Evolutionary conservation across 164 flowering plant species (phyloP), one percentile per base, ranked within the genome.

Genomic region (Macadamia tetraphylla): DNA sequence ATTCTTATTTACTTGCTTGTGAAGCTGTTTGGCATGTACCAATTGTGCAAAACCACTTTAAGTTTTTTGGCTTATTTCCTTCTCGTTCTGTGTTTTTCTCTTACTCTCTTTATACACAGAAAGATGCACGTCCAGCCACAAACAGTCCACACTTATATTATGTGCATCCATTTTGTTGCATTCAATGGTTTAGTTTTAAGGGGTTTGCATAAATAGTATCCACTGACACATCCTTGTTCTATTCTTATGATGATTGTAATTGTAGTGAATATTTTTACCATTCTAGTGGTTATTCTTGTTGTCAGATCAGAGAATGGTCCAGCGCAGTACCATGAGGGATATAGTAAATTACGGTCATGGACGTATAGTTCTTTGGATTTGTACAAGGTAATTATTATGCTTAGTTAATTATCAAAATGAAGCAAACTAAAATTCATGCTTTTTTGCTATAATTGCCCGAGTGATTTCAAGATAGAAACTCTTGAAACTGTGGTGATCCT

Each of bases 311-410:
- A 89, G 76, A 85, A 72, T 72, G 76, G 74, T 67, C 96, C 96
- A 14, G 84, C 80, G 40, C 76, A 82, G 59, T 92, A 89, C 76
- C 86, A 81, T 15, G 99, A 89, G 30, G 97, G 90, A 14, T 94
- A 94, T 72, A 77, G 91, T 87, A 89, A 83, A 72, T 79, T 94
- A 23, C 83, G 98, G 74, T 80, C 92, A 23, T 92, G 97, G 99
- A 76, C 96, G 10, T 79, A 90, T 73, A 81, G 77, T 70, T 92
- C 97, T 48, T 79, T 92, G 44, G 98, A 94, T 80, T 78, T 87
- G 29, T 94, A 92, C 81, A 91, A 86, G 98, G 98, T 89, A 71
- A 66, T 49, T 62, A 7, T 7, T 13, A 2, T 70, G 18, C 14
- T 31, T 35, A 35, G 40, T 35, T 35, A 35, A 35, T 35, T 35